Evolutionary conservation across 495 filamentous ascomycete genomes (phyloP), one percentile per base, ranked within the genome.

Genomic region (Penicillium roqueforti): DNA sequence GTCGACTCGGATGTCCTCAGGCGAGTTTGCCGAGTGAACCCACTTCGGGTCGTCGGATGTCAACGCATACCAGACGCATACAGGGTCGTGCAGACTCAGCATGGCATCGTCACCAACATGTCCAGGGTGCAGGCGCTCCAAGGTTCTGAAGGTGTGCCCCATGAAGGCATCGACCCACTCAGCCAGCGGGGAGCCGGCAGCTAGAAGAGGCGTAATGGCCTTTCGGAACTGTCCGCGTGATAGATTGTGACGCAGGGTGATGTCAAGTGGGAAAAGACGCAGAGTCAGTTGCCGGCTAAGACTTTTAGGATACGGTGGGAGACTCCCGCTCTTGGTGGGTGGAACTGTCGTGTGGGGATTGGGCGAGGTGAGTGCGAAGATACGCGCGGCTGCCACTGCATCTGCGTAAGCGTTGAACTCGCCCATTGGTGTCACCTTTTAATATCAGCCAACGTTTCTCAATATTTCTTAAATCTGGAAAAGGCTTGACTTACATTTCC

Each of bases 371-470:
- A 97, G 80, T 3, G 93, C 92, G 66, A 86, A 96, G 25, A 99
- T 82, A 9, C 92, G 80, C 1, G 93, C 95, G 0, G 93, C 85
- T 38, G 93, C 91, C 44, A 88, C 79, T 19, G 89, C 76, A 67
- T 93, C 91, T 37, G 90, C 88, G 52, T 86, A 87, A 49, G 82
- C 80, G 72, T 95, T 95, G 77, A 95, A 95, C 63, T 95, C 89
- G 55, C 83, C 87, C 38, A 80, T 75, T 1, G 89, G 89, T 1
- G 88, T 92, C 22, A 80, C 78, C 76, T 79, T 37, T 25, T n/a
- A 28, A 51, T 20, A 11, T 52, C 40, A 20, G 26, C 22, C 49
- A 18, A 29, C 20, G 7, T 40, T 31, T 19, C 29, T 41, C 13
- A 1, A 6, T 4, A 14, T 28, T n/a, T 4, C 25, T 50, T 1